Evolutionary conservation across 1,284 basidiomycete genomes (phyloP).

Genomic region (Heterobasidion annosum): DNA sequence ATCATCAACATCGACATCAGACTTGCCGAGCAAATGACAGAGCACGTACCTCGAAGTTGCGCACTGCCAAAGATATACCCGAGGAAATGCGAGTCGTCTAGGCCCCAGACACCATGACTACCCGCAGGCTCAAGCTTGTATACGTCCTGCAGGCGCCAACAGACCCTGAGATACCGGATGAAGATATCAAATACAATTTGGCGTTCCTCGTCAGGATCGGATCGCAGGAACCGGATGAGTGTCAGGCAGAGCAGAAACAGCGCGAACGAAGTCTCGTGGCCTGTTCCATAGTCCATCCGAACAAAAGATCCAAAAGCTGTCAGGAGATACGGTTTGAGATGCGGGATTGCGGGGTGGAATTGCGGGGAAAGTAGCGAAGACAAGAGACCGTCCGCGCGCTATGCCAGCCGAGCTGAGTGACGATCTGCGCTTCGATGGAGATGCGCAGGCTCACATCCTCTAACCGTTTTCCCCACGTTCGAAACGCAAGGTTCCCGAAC

Average conservation of each 20-base stretch:
- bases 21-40: neutral
- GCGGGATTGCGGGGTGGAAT: conserved; percentile 40
- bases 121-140: conserved; percentile 95
- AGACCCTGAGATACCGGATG: conserved; percentile 72
- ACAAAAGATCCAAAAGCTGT: conserved; percentile 87
- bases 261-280: conserved; percentile 87
- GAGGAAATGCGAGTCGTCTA: conserved; percentile 91
- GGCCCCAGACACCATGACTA: conserved; percentile 96
- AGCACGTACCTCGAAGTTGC: conserved; percentile 66
- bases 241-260: conserved; percentile 69
- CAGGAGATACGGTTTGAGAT: conserved; percentile 69
- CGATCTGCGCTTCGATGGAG: neutral
- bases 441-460: conserved; percentile 49
- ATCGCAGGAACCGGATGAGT: conserved; percentile 53
- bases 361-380: conserved; percentile 36
- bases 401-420: neutral
- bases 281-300: conserved; percentile 94
- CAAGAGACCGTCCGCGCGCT: conserved; percentile 62
- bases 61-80: conserved; percentile 91
- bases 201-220: conserved; percentile 45
- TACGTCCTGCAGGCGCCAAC: conserved; percentile 81
- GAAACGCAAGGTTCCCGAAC: conserved; percentile 92
- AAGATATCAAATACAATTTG: conserved; percentile 61
- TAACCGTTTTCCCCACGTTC: conserved; percentile 77
- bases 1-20: neutral